A percentile compares a stretch with the other conserved stretches of the same genome.
Conservation (phyloP, 208 protist species). For the Crithidia sp. region DNA sequence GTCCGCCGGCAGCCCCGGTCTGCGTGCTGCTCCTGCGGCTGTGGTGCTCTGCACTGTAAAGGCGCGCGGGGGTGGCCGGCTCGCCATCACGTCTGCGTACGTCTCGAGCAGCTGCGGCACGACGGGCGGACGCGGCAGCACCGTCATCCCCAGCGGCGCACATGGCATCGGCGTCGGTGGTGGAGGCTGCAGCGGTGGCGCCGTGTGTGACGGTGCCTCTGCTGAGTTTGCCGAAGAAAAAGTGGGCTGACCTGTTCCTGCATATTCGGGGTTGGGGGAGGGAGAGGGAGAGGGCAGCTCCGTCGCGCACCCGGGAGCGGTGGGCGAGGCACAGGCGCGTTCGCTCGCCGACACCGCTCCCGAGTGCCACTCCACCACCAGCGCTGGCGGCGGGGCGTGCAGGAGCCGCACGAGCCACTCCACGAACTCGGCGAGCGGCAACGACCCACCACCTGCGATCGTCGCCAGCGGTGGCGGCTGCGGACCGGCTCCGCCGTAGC, state of each 20-base stretch:
- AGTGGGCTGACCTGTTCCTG: too few relatives aligned
- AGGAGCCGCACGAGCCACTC: constrained; percentile 60
- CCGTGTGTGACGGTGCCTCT: not conserved
- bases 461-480: not conserved
- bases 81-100: constrained; percentile 37
- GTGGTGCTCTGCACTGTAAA: not conserved
- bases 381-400: constrained; percentile 41
- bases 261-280: constrained; percentile 2
- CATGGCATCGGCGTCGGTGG: constrained; percentile 3
- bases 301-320: not conserved
- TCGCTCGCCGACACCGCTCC: not conserved
- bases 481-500: not conserved
- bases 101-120: constrained; percentile 45
- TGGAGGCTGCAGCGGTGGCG: not conserved
- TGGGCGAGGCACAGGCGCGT: not conserved
- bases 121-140: constrained; percentile 12
- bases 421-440: constrained; percentile 40
- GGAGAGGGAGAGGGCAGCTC: not conserved
- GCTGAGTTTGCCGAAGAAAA: constrained; percentile 2
- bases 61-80: not conserved
- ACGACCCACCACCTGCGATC: constrained; percentile 15
- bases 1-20: too few relatives aligned
- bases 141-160: constrained; percentile 19
- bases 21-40: too few relatives aligned
- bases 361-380: constrained; percentile 68